These are phyloP conservation scores for Scytalidium sp. DNA, from an alignment of 2,329 filamentous ascomycete genomes.

Conservation along the genomic window DNA sequence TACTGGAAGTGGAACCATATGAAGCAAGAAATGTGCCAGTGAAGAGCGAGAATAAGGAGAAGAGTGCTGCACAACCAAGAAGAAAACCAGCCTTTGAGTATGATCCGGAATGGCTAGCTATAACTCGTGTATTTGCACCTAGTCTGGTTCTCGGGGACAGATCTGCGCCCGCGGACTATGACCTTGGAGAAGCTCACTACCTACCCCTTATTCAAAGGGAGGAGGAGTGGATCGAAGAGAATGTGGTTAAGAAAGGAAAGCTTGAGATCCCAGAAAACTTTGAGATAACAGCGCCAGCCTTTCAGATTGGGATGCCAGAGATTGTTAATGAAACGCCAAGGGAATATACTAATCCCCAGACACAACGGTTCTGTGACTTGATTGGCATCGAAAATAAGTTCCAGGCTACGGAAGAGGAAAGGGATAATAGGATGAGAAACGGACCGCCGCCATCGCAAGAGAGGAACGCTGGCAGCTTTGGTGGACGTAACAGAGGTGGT, in stretches of 20 bases:
- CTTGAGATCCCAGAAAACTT: conserved; percentile 79
- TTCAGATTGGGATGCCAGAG: conserved; percentile 56
- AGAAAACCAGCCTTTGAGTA: conserved; percentile 46
- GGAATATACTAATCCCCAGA: conserved; percentile 89
- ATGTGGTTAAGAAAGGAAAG: conserved; percentile 61
- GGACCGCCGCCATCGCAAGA: conserved; percentile 50
- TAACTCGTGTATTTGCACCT: conserved; percentile 75
- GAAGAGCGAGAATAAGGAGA: conserved; percentile 5
- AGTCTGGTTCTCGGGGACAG: conserved; percentile 63
- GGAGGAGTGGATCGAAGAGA: conserved; percentile 74
- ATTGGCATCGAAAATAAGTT: conserved; percentile 75
- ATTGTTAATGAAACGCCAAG: conserved; percentile 60
- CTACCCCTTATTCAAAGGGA: conserved; percentile 64
- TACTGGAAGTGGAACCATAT: conserved; percentile 60
- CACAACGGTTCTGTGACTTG: conserved; percentile 74
- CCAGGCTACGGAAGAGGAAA: conserved; percentile 70
- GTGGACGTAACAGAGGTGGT: conserved; percentile 26
- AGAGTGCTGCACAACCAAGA: conserved; percentile 4
- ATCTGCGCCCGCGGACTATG: conserved; percentile 46
- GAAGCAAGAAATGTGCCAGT: conserved; percentile 20
- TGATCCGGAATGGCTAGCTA: conserved; percentile 93
- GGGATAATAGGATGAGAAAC: conserved; percentile 50
- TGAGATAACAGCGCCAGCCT: conserved; percentile 68
- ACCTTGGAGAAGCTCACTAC: conserved; percentile 71
- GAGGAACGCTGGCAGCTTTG: conserved; percentile 20